phyloP scores from a whole-genome alignment of 73 alveolate species.

The Paramecium sexaurelia region DNA sequence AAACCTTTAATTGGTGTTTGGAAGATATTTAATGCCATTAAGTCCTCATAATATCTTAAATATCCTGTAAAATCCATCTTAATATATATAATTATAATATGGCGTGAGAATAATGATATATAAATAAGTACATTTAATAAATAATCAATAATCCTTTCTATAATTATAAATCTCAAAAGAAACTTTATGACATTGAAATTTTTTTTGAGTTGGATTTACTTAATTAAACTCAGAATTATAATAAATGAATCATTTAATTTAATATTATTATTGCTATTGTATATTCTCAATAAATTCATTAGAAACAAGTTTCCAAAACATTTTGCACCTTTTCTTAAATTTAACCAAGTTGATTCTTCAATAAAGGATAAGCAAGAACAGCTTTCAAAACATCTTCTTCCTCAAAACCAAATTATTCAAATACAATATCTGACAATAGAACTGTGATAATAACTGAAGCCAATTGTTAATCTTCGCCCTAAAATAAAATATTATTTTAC shows the following conservation, averaged over 20 bases:
- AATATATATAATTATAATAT: neutral
- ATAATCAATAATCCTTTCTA: no score
- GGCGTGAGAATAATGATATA: no score
- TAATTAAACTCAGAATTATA: no score
- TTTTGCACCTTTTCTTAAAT: neutral
- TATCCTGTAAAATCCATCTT: slow-evolving; percentile 26
- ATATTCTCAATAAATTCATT: neutral
- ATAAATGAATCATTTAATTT: no score
- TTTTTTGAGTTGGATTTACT: no score
- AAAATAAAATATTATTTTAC: neutral
- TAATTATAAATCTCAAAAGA: no score
- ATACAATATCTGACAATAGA: neutral
- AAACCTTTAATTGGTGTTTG: neutral
- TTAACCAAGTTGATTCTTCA: neutral
- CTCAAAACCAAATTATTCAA: neutral
- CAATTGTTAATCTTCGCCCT: neutral
- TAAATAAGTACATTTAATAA: no score
- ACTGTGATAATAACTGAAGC: neutral
- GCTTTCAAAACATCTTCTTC: neutral
- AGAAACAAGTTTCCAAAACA: neutral
- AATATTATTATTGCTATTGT: no score
- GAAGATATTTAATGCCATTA: neutral
- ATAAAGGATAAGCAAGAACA: neutral
- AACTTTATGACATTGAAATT: no score
- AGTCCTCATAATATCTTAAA: slow-evolving; percentile 15